phyloP scores from a whole-genome alignment of 495 filamentous ascomycete genomes.

The Acidomyces sp. region DNA sequence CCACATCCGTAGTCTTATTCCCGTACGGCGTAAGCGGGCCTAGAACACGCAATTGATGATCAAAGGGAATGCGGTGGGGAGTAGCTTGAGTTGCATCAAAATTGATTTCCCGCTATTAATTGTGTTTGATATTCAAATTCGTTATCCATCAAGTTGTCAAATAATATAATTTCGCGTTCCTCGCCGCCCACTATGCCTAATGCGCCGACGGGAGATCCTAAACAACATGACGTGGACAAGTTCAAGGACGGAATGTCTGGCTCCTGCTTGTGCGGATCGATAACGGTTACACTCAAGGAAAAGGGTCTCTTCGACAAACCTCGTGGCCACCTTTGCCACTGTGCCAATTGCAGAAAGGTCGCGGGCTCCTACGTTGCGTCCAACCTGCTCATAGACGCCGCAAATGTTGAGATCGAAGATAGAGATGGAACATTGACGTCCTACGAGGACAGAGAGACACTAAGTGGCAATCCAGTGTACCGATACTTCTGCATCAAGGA shows the following conservation, averaged over 20 bases:
- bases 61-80: too few relatives aligned
- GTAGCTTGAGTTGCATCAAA: too few relatives aligned
- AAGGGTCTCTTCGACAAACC: constrained; percentile 26
- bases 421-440: constrained; percentile 26
- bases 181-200: constrained; percentile 5
- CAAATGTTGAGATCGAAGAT: constrained; percentile 30
- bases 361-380: constrained; percentile 28
- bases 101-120: too few relatives aligned
- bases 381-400: constrained; percentile 31
- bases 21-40: too few relatives aligned
- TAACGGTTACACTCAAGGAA: constrained; percentile 31
- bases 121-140: too few relatives aligned
- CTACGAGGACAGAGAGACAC: constrained; percentile 28
- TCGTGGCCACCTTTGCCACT: constrained; percentile 30
- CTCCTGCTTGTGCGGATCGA: constrained; percentile 30
- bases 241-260: constrained; percentile 23
- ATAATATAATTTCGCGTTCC: not conserved
- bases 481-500: constrained; percentile 31
- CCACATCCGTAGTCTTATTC: too few relatives aligned
- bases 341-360: constrained; percentile 31
- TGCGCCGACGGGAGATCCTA: constrained; percentile 19
- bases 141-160: too few relatives aligned
- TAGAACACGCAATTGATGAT: too few relatives aligned
- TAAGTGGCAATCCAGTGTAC: constrained; percentile 29
- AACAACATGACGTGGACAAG: constrained; percentile 12